Conservation (phyloP, 768 basidiomycete species). For the Crepidotus variabilis region DNA sequence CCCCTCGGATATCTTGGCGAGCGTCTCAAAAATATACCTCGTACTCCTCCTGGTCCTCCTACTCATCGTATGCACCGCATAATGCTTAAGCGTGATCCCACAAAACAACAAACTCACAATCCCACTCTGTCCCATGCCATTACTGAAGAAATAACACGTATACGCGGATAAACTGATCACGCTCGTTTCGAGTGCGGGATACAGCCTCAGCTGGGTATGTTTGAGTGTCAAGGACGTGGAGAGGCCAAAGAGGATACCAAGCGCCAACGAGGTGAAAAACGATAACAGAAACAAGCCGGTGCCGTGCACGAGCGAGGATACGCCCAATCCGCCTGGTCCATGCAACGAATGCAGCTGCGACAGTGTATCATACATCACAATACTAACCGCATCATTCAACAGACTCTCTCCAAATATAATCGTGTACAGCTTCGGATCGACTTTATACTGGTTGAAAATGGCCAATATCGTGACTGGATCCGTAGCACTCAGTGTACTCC, state of each 20-base stretch:
- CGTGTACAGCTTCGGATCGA: constrained; percentile 96
- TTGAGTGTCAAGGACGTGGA: constrained; percentile 90
- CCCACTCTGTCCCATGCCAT: constrained; percentile 89
- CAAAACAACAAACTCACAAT: constrained; percentile 98
- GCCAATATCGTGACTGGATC: constrained; percentile 98
- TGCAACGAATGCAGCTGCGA: background rate
- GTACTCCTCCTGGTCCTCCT: constrained; percentile 88
- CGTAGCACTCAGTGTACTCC: constrained; percentile 94
- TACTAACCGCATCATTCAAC: constrained; percentile 98
- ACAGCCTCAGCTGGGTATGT: constrained; percentile 82
- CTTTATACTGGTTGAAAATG: constrained; percentile 98
- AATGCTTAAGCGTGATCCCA: constrained; percentile 98
- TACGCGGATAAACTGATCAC: constrained; percentile 93
- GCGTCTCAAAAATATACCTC: constrained; percentile 92
- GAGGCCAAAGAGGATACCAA: constrained; percentile 90
- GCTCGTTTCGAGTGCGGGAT: constrained; percentile 96
- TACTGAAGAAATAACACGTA: constrained; percentile 99
- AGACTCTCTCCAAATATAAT: constrained; percentile 97
- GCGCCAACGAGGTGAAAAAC: constrained; percentile 91
- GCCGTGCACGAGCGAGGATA: constrained; percentile 90
- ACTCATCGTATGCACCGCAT: constrained; percentile 99
- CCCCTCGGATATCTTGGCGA: constrained; percentile 94
- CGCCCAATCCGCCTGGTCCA: constrained; percentile 60
- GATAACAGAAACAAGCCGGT: constrained; percentile 97
- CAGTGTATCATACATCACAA: constrained; percentile 91